Conservation (phyloP, 1,284 basidiomycete genomes). For the Earliella scabrosa region DNA sequence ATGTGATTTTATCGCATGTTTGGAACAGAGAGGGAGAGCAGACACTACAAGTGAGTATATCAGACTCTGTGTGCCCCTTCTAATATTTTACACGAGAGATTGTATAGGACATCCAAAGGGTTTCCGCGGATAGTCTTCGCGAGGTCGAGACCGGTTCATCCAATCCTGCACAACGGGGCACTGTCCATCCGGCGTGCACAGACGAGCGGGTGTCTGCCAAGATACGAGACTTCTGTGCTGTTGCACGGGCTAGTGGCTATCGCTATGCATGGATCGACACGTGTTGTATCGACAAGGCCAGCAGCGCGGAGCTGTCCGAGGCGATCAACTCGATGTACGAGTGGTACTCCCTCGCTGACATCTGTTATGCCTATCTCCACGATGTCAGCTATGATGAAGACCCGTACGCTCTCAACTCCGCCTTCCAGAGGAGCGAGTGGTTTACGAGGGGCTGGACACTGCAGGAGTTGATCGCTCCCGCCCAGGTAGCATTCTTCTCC, state of each 20-base stretch:
- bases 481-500: neutral
- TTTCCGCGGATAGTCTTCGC: too few relatives aligned
- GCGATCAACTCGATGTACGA: constrained; percentile 20
- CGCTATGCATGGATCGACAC: constrained; percentile 12
- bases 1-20: too few relatives aligned
- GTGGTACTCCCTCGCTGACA: constrained; percentile 5
- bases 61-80: too few relatives aligned
- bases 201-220: too few relatives aligned
- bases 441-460: constrained; percentile 1
- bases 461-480: constrained; percentile 1
- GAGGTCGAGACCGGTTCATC: too few relatives aligned
- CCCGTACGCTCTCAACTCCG: neutral
- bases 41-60: too few relatives aligned
- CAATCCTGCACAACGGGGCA: too few relatives aligned
- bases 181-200: too few relatives aligned
- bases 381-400: constrained; percentile 4
- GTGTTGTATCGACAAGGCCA: constrained; percentile 15
- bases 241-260: constrained; percentile 1
- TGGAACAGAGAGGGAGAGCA: too few relatives aligned
- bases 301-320: constrained; percentile 16
- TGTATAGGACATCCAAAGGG: too few relatives aligned
- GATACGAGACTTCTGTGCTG: constrained; percentile 4
- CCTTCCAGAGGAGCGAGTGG: constrained; percentile 11
- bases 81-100: too few relatives aligned
- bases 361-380: constrained; percentile 14